phyloP scores from a whole-genome alignment of 1,284 basidiomycete genomes.

The Spongispora temasekensis region DNA sequence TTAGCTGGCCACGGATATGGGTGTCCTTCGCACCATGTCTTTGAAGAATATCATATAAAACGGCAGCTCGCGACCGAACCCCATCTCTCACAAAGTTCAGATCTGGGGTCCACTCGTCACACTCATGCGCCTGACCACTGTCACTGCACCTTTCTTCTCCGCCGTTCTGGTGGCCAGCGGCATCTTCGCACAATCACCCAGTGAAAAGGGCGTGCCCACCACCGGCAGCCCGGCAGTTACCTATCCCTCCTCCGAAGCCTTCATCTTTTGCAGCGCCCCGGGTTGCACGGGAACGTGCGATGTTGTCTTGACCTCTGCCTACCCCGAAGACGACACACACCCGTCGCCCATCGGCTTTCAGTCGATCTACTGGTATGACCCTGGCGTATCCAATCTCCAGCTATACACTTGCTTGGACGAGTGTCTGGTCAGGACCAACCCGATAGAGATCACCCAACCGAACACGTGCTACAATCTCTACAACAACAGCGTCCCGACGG shows the following conservation, averaged over 20 bases:
- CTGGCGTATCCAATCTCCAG: not conserved
- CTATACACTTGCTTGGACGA: conserved; percentile 1
- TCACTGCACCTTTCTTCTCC: not conserved
- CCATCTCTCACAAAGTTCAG: not conserved
- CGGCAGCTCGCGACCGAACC: not conserved
- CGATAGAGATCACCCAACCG: conserved; percentile 1
- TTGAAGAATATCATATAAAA: not conserved
- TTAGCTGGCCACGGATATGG: not conserved
- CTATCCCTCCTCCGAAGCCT: not conserved
- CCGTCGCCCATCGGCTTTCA: not conserved
- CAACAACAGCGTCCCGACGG: not conserved
- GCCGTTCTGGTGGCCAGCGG: not conserved
- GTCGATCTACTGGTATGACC: not conserved
- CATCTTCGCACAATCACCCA: not conserved
- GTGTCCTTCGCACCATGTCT: conserved; percentile 1
- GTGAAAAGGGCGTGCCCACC: not conserved
- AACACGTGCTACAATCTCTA: conserved; percentile 5
- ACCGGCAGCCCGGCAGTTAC: conserved; percentile 1
- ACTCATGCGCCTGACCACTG: not conserved
- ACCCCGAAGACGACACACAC: not conserved
- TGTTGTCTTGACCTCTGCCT: not conserved
- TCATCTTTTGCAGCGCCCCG: conserved; percentile 1
- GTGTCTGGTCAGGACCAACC: not conserved
- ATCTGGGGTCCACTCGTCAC: not conserved
- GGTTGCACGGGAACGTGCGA: not conserved